Percentiles rank a stretch among this genome's conserved stretches.
Evolutionary conservation across 2,329 filamentous ascomycete species (phyloP).

Genomic region (Pseudogymnoascus destructans): DNA sequence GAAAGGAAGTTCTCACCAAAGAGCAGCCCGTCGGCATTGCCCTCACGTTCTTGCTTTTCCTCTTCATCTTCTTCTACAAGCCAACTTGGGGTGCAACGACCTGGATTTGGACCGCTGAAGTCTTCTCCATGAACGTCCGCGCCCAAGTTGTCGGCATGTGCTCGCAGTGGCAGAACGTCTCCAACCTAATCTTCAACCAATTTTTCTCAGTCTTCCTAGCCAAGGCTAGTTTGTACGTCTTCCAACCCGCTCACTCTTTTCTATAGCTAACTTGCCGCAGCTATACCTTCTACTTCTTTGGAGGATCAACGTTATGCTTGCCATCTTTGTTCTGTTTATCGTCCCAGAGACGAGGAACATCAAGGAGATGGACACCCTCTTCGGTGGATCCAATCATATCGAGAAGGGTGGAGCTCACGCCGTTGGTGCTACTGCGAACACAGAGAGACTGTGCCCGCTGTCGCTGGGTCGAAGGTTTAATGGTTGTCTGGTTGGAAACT

Average conservation of each 20-base stretch:
- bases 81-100: conserved; percentile 57
- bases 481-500: neutral
- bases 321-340: conserved; percentile 37
- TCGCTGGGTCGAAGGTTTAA: neutral
- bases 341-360: conserved; percentile 43
- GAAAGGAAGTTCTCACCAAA: conserved; percentile 35
- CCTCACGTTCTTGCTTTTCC: conserved; percentile 55
- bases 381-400: conserved; percentile 29
- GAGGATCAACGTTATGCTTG: conserved; percentile 34
- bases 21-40: conserved; percentile 47
- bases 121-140: conserved; percentile 61
- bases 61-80: conserved; percentile 56
- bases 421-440: conserved; percentile 8
- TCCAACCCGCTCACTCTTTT: neutral
- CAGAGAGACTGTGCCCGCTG: neutral
- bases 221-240: conserved; percentile 31
- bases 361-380: conserved; percentile 42
- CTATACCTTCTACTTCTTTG: conserved; percentile 37
- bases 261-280: conserved; percentile 26
- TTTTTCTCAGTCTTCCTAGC: conserved; percentile 57
- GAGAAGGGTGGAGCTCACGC: conserved; percentile 23
- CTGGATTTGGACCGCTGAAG: conserved; percentile 60
- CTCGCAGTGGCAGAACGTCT: conserved; percentile 47
- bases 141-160: conserved; percentile 58
- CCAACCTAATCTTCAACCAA: conserved; percentile 54